Evolutionary conservation across 1,284 basidiomycete genomes (phyloP), one percentile per base, ranked within the genome.

Genomic region (Abortiporus biennis): DNA sequence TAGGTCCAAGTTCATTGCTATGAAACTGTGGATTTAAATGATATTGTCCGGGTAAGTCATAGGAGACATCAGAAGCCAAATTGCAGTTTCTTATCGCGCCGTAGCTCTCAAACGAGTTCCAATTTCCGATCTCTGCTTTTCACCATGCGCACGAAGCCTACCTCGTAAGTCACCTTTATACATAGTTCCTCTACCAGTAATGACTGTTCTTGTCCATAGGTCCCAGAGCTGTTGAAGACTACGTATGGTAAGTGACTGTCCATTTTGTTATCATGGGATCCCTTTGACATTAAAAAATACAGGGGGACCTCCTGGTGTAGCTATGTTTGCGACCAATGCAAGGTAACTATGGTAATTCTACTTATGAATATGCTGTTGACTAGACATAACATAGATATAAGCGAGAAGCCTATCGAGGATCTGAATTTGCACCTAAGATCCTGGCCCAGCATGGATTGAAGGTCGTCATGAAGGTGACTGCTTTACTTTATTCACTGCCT

Each of bases 21-120:
- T 50, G 84, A 88, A 61, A 78, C 85, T 0, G 81, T 85, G 16
- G 91, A 94, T 55, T 61, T 93, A 22, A 87, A 91, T 54, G 74
- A 68, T 32, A 64, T 85, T 38, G 74, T 84, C 43, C 66, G 81
- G 55, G 81, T 83, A 54, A 19, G 51, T 42, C n/a, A n/a, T n/a
- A n/a, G n/a, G n/a, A n/a, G n/a, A n/a, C n/a, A n/a, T n/a, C n/a
- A n/a, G n/a, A n/a, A n/a, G n/a, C n/a, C n/a, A n/a, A n/a, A n/a
- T n/a, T n/a, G n/a, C n/a, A n/a, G n/a, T n/a, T n/a, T n/a, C n/a
- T n/a, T n/a, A n/a, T n/a, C n/a, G n/a, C n/a, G n/a, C n/a, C 30
- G 6, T 41, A 64, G 62, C 45, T 64, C 1, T 52, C 58, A 3
- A 62, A 63, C 36, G 62, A 81, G 55, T 81, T 79, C 62, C 52